Percentiles rank a stretch among this genome's conserved stretches.
Conservation (phyloP, 2,329 filamentous ascomycete species). For the Mycogone perniciosa region DNA sequence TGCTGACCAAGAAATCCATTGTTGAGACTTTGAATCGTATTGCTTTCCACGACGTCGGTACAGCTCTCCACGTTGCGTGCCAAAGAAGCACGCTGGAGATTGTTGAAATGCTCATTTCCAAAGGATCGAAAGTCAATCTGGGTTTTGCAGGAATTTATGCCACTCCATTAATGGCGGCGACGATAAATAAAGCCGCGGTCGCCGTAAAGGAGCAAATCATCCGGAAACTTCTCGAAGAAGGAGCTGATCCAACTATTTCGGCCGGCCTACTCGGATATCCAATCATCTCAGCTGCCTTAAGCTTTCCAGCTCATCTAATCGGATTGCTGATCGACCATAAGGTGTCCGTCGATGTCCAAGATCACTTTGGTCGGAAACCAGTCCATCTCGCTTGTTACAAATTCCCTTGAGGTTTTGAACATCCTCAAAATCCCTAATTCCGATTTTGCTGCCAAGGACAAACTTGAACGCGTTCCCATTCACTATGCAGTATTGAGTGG, state of each 20-base stretch:
- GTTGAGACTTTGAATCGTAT: neutral
- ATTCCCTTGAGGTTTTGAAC: neutral
- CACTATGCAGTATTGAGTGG: conserved; percentile 2
- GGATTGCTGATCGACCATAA: neutral
- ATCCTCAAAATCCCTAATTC: neutral
- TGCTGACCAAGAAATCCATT: neutral
- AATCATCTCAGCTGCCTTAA: conserved; percentile 2
- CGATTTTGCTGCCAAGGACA: neutral
- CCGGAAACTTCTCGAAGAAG: neutral
- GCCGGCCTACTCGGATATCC: neutral
- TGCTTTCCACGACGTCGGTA: neutral
- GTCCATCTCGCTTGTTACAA: conserved; percentile 2
- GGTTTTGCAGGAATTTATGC: neutral
- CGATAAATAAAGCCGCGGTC: neutral
- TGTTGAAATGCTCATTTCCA: neutral
- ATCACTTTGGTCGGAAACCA: neutral
- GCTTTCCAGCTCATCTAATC: neutral
- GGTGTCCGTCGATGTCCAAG: neutral
- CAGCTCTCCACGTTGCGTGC: neutral
- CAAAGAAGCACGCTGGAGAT: neutral
- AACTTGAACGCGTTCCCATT: conserved; percentile 2
- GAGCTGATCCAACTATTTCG: neutral
- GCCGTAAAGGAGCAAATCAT: neutral
- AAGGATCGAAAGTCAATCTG: neutral
- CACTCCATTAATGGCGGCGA: conserved; percentile 2